These are phyloP conservation scores for Picochlorum sp. DNA, from an alignment of 139 green algal genomes.

Conservation along the genomic window DNA sequence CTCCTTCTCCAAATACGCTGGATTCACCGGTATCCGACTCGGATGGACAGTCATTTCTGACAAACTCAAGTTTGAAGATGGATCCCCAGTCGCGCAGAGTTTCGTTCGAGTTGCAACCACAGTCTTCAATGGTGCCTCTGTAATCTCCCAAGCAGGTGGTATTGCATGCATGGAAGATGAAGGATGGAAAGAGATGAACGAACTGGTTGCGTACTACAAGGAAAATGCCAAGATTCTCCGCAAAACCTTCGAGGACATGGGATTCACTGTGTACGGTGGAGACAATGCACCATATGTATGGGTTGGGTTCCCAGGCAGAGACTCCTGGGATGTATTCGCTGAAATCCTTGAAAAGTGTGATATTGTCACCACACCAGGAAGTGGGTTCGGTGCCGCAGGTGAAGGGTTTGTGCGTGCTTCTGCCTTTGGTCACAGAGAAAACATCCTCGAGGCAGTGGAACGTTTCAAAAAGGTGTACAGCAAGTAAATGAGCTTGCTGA, in stretches of 20 bases:
- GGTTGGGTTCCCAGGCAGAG: constrained; percentile 85
- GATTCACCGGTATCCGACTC: constrained; percentile 95
- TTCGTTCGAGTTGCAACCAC: constrained; percentile 96
- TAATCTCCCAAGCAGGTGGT: constrained; percentile 87
- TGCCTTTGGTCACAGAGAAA: constrained; percentile 84
- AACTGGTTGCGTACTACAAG: constrained; percentile 94
- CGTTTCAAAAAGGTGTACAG: constrained; percentile 59
- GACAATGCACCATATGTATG: constrained; percentile 96
- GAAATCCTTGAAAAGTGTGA: constrained; percentile 91
- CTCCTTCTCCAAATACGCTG: constrained; percentile 95
- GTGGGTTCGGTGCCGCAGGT: constrained; percentile 86
- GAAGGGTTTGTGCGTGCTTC: constrained; percentile 94
- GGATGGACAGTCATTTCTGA: constrained; percentile 97
- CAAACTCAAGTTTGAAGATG: constrained; percentile 59
- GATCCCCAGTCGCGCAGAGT: constrained; percentile 71
- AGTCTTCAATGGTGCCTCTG: constrained; percentile 96
- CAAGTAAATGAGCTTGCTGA: not conserved
- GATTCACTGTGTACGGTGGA: constrained; percentile 89
- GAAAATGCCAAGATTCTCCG: constrained; percentile 92
- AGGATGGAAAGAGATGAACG: constrained; percentile 73
- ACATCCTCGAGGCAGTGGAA: constrained; percentile 72
- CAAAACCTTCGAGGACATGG: constrained; percentile 82
- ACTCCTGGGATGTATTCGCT: constrained; percentile 93
- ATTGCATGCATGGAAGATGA: constrained; percentile 82
- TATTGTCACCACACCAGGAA: constrained; percentile 96